Evolutionary conservation across 129 eudicot genomes (phyloP).

Genomic region (Chrysanthemum lavandulifolium): DNA sequence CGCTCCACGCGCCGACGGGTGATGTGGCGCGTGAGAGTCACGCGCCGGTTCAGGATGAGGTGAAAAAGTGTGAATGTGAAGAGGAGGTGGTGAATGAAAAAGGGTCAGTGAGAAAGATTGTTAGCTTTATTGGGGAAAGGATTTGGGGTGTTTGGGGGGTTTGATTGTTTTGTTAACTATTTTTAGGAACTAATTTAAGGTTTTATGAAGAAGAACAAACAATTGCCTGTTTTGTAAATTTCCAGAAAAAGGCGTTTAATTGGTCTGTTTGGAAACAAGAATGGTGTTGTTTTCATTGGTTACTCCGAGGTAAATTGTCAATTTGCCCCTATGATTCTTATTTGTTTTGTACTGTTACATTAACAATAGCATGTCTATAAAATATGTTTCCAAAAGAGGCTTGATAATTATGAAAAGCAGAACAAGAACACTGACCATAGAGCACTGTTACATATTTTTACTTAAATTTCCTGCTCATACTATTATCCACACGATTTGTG

Average conservation of each 20-base stretch:
- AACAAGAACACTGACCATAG: not conserved
- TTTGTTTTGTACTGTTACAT: not conserved
- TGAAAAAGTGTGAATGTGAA: not conserved
- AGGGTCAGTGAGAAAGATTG: constrained; percentile 47
- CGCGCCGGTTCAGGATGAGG: constrained; percentile 16
- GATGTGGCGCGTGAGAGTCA: not conserved
- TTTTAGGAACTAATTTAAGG: constrained; percentile 10
- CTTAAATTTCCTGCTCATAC: too few species aligned
- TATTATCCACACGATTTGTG: too few species aligned
- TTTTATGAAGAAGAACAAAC: not conserved
- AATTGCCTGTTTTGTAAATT: constrained; percentile 35
- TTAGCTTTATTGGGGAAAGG: constrained; percentile 51
- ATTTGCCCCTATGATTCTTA: not conserved
- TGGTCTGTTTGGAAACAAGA: constrained; percentile 30
- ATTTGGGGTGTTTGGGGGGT: constrained; percentile 66
- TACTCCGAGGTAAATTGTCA: constrained; percentile 7
- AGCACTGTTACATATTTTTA: too few species aligned
- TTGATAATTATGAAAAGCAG: not conserved
- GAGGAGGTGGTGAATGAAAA: constrained; percentile 30
- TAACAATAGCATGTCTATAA: not conserved
- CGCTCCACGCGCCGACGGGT: constrained; percentile 24
- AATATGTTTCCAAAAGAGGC: not conserved
- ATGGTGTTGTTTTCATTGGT: constrained; percentile 20
- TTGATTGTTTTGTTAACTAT: constrained; percentile 13
- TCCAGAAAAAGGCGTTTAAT: constrained; percentile 31